A percentile compares a stretch with the other conserved stretches of the same genome.
Evolutionary conservation across 306 rosid species (phyloP).

Genomic region (Prunus dulcis): DNA sequence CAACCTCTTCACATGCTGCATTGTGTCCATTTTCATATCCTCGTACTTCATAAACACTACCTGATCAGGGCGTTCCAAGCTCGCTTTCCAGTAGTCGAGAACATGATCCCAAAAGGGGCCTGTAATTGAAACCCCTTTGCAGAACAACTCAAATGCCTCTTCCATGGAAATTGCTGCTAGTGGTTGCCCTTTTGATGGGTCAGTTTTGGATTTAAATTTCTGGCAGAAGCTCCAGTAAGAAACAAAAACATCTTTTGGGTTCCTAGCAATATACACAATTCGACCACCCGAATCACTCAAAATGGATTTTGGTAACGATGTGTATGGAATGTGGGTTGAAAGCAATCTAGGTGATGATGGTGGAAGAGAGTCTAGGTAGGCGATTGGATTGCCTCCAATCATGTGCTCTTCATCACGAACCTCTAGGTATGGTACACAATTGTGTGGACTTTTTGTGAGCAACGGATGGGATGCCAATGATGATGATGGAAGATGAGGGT

Average conservation of each 20-base stretch:
- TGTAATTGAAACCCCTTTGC: constrained; percentile 25
- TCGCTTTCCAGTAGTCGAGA: constrained; percentile 41
- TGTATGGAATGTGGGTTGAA: constrained; percentile 21
- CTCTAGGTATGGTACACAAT: constrained; percentile 19
- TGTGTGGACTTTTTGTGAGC: constrained; percentile 18
- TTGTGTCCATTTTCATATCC: constrained; percentile 34
- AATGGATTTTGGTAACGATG: constrained; percentile 17
- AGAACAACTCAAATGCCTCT: constrained; percentile 45
- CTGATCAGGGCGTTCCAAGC: constrained; percentile 32
- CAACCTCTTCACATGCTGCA: constrained; percentile 21
- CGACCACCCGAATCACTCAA: neutral
- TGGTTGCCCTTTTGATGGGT: neutral
- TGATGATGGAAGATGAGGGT: neutral
- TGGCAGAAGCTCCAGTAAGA: constrained; percentile 32
- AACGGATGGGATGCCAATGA: constrained; percentile 6
- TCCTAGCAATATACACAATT: constrained; percentile 44
- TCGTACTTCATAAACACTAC: constrained; percentile 53
- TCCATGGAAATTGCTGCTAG: constrained; percentile 12
- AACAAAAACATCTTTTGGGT: constrained; percentile 45
- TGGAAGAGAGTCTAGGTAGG: neutral
- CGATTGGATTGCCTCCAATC: neutral
- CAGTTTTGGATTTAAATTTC: neutral
- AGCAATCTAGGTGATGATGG: constrained; percentile 20
- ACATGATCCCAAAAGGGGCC: constrained; percentile 54
- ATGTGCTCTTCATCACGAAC: neutral